Evolutionary conservation across 2,329 filamentous ascomycete genomes (phyloP).

Genomic region (Pyrenophora teres): DNA sequence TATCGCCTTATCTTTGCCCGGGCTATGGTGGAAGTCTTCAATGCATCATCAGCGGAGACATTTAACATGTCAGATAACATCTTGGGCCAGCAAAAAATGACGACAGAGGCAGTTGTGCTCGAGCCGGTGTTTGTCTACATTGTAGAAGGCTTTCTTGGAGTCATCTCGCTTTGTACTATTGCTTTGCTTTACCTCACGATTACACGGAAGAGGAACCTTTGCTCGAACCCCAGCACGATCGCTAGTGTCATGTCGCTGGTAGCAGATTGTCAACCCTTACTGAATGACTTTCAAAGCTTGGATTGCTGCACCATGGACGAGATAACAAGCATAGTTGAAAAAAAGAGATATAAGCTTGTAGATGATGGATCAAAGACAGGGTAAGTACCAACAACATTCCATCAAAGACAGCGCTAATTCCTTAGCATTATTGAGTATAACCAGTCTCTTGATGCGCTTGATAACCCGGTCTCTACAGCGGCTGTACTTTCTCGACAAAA

Average conservation of each 20-base stretch:
- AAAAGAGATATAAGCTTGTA: too few species aligned
- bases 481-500: too few species aligned
- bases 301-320: constrained; percentile 23
- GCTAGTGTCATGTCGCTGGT: constrained; percentile 44
- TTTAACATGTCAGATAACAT: too few species aligned
- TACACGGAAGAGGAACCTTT: constrained; percentile 24
- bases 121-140: constrained; percentile 47
- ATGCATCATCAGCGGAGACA: too few species aligned
- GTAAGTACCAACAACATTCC: too few species aligned
- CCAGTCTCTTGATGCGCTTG: too few species aligned
- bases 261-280: constrained; percentile 28
- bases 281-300: constrained; percentile 27
- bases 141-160: constrained; percentile 42
- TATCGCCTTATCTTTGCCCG: constrained; percentile 52
- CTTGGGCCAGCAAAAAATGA: too few species aligned
- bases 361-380: too few species aligned
- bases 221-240: constrained; percentile 45
- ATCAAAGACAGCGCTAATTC: too few species aligned
- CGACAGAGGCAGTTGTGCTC: constrained; percentile 39
- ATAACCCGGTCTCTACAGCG: too few species aligned
- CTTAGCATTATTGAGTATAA: too few species aligned
- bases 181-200: constrained; percentile 31
- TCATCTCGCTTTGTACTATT: constrained; percentile 27
- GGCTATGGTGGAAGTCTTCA: constrained; percentile 41
- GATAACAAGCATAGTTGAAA: too few species aligned